phyloP scores from a whole-genome alignment of 306 rosid genomes.

The Ormosia semicastrata region DNA sequence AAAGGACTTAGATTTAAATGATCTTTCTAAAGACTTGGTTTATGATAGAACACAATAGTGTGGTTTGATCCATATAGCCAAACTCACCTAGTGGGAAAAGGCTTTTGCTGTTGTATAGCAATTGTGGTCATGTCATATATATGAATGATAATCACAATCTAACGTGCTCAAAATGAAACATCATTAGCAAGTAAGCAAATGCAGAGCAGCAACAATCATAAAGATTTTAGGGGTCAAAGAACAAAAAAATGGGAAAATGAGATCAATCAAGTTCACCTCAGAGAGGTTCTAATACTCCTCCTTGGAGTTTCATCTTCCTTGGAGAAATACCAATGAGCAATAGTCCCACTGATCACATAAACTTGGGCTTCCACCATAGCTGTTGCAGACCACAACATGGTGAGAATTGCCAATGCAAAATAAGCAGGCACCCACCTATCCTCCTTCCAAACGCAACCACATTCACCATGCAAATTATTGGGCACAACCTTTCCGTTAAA shows the following conservation, averaged over 20 bases:
- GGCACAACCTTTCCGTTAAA: slow-evolving; percentile 63
- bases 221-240: background rate
- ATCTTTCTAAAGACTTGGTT: background rate
- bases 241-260: background rate
- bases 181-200: slow-evolving; percentile 18
- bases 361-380: slow-evolving; percentile 76
- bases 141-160: background rate
- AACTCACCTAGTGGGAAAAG: background rate
- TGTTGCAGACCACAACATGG: slow-evolving; percentile 87
- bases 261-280: slow-evolving; percentile 52
- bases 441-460: slow-evolving; percentile 78
- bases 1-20: no score
- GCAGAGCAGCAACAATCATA: background rate
- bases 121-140: background rate
- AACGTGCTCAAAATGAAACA: background rate
- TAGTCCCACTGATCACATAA: slow-evolving; percentile 85
- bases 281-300: slow-evolving; percentile 62
- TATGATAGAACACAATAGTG: background rate
- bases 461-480: slow-evolving; percentile 36
- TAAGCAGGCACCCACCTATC: slow-evolving; percentile 93
- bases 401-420: slow-evolving; percentile 77
- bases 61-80: background rate
- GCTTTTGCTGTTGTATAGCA: background rate
- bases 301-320: slow-evolving; percentile 54
- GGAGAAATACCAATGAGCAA: slow-evolving; percentile 86